Conservation (phyloP, 2,329 filamentous ascomycete genomes). For the Scedosporium aurantiacum region DNA sequence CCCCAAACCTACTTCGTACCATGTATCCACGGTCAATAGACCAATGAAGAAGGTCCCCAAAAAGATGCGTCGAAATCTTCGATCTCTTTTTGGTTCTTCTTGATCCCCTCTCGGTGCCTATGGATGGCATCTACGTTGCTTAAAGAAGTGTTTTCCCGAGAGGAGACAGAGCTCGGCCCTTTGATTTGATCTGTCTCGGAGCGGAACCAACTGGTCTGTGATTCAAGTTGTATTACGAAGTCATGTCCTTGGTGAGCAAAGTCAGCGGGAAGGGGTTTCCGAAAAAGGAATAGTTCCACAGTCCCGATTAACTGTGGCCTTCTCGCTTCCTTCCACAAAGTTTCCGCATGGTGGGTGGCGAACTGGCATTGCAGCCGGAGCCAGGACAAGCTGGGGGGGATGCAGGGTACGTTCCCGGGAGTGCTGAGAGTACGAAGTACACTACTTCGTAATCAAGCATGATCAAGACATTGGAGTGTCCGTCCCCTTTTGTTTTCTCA, state of each 20-base stretch:
- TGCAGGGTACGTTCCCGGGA: background rate
- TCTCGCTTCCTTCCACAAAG: constrained; percentile 4
- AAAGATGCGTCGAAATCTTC: too few relatives aligned
- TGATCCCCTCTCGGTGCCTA: too few relatives aligned
- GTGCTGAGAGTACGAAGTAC: background rate
- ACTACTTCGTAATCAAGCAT: background rate
- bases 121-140: too few relatives aligned
- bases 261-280: constrained; percentile 4
- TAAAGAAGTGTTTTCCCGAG: too few relatives aligned
- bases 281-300: constrained; percentile 4
- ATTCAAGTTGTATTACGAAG: background rate
- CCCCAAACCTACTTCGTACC: background rate
- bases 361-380: constrained; percentile 2
- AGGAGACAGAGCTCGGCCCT: too few relatives aligned
- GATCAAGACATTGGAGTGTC: background rate
- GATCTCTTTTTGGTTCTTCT: too few relatives aligned
- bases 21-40: too few relatives aligned
- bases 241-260: background rate
- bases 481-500: background rate
- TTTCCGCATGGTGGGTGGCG: constrained; percentile 4
- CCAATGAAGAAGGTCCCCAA: too few relatives aligned
- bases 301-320: constrained; percentile 5
- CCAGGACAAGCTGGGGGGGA: background rate
- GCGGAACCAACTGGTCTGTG: background rate
- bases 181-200: background rate